phyloP scores from a whole-genome alignment of 805 yeast genomes.

The Cyberlindnera xylosilytica region DNA sequence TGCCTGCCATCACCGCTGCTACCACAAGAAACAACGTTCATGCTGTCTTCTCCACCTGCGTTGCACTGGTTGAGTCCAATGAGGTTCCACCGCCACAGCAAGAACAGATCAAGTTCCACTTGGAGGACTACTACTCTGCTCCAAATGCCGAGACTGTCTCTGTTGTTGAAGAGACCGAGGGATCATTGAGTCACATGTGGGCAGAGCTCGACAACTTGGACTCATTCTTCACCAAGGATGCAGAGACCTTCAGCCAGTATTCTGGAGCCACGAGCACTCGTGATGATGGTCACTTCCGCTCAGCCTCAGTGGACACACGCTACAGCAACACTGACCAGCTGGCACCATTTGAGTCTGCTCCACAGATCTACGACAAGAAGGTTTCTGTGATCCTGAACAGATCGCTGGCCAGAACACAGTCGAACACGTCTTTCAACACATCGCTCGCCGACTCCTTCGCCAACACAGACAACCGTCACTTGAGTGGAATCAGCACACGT shows the following conservation, averaged over 20 bases:
- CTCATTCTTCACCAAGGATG: slow-evolving; percentile 76
- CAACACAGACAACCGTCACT: slow-evolving; percentile 25
- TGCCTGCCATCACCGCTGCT: slow-evolving; percentile 89
- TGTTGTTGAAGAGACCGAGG: slow-evolving; percentile 60
- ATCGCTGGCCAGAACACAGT: slow-evolving; percentile 69
- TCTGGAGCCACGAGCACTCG: slow-evolving; percentile 24
- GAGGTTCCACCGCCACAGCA: slow-evolving; percentile 29
- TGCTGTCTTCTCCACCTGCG: slow-evolving; percentile 89
- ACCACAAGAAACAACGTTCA: slow-evolving; percentile 90
- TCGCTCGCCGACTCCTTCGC: slow-evolving; percentile 67
- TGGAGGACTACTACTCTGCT: slow-evolving; percentile 51
- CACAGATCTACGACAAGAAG: slow-evolving; percentile 75
- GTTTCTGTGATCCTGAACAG: slow-evolving; percentile 72
- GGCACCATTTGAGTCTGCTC: slow-evolving; percentile 65
- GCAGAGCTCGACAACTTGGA: slow-evolving; percentile 88
- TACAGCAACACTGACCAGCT: slow-evolving; percentile 44
- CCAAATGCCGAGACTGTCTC: slow-evolving; percentile 41
- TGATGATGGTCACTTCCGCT: slow-evolving; percentile 29
- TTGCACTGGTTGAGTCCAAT: slow-evolving; percentile 29
- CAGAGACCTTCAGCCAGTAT: slow-evolving; percentile 27
- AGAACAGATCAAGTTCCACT: slow-evolving; percentile 46
- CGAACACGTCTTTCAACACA: slow-evolving; percentile 74
- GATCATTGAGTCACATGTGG: slow-evolving; percentile 85
- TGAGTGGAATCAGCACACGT: slow-evolving; percentile 24
- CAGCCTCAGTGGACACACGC: slow-evolving; percentile 59